These are phyloP conservation scores for Saitozyma sp. DNA, from an alignment of 768 basidiomycete genomes.

Conservation along the genomic window DNA sequence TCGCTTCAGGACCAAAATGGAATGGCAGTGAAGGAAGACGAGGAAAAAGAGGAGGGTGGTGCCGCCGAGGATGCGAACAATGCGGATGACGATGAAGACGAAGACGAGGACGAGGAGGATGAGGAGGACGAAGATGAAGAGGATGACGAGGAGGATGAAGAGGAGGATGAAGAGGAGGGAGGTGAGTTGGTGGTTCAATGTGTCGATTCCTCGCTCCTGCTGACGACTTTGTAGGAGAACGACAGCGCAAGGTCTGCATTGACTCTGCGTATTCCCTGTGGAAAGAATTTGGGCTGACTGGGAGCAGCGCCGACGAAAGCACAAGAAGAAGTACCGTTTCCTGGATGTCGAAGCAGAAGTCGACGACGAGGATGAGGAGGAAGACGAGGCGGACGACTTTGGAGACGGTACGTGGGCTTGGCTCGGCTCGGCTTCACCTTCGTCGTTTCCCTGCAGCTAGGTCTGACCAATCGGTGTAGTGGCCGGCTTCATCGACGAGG, in stretches of 20 bases:
- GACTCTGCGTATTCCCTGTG: too few relatives aligned
- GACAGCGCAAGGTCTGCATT: too few relatives aligned
- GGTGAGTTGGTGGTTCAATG: constrained; percentile 9
- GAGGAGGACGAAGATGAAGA: constrained; percentile 21
- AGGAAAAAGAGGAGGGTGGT: constrained; percentile 54
- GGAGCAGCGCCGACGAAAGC: constrained; percentile 12
- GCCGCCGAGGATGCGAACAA: constrained; percentile 47
- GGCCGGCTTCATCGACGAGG: constrained; percentile 55
- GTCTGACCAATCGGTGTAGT: constrained; percentile 13
- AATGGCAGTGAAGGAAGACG: constrained; percentile 20
- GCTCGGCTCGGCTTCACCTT: not conserved
- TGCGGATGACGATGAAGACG: constrained; percentile 20
- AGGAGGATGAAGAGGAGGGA: constrained; percentile 46
- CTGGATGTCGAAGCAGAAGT: constrained; percentile 95
- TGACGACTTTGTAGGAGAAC: too few relatives aligned
- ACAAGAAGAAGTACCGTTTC: constrained; percentile 67
- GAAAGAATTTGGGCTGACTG: not conserved
- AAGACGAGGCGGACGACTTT: constrained; percentile 59
- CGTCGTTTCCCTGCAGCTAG: not conserved
- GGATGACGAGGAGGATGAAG: constrained; percentile 28
- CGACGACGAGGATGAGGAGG: constrained; percentile 95
- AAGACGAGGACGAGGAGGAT: constrained; percentile 10
- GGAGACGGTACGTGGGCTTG: constrained; percentile 46
- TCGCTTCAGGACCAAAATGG: too few relatives aligned
- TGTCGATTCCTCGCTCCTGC: not conserved